These are phyloP conservation scores for Rubroshorea leprosula DNA, from an alignment of 345 rosid species.

Conservation along the genomic window DNA sequence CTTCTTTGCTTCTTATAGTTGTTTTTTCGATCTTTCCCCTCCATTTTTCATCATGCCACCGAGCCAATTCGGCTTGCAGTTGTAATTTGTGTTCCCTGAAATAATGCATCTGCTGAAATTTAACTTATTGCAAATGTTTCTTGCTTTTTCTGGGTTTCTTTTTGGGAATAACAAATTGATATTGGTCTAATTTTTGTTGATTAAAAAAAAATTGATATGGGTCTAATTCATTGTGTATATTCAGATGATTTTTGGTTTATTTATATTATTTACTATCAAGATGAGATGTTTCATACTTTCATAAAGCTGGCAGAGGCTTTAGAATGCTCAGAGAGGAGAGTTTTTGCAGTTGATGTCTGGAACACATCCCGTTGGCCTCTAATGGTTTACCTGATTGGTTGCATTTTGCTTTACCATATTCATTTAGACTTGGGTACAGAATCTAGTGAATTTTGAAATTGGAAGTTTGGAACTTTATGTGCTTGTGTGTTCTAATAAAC, in stretches of 20 bases:
- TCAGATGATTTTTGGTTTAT: not conserved
- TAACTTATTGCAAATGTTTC: no score
- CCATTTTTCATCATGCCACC: no score
- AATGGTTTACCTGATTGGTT: not conserved
- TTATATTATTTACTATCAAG: not conserved
- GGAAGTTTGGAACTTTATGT: no score
- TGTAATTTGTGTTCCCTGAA: no score
- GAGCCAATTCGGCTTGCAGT: no score
- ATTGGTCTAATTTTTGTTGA: no score
- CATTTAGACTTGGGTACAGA: no score
- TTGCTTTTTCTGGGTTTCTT: no score
- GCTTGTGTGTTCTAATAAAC: not conserved
- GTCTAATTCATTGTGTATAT: not conserved
- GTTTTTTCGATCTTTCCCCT: no score
- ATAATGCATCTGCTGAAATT: no score
- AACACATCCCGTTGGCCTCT: not conserved
- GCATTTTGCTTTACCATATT: not conserved
- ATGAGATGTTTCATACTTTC: not conserved
- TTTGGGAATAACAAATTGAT: no score
- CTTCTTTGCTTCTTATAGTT: no score
- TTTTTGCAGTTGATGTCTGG: not conserved
- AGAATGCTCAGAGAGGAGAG: not conserved
- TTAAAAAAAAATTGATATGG: not conserved
- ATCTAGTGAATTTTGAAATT: not conserved
- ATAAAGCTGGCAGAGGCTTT: not conserved